A percentile compares a stretch with the other conserved stretches of the same genome.
These are phyloP conservation scores for Ustilago curta DNA, from an alignment of 1,284 basidiomycete genomes.

Conservation along the genomic window DNA sequence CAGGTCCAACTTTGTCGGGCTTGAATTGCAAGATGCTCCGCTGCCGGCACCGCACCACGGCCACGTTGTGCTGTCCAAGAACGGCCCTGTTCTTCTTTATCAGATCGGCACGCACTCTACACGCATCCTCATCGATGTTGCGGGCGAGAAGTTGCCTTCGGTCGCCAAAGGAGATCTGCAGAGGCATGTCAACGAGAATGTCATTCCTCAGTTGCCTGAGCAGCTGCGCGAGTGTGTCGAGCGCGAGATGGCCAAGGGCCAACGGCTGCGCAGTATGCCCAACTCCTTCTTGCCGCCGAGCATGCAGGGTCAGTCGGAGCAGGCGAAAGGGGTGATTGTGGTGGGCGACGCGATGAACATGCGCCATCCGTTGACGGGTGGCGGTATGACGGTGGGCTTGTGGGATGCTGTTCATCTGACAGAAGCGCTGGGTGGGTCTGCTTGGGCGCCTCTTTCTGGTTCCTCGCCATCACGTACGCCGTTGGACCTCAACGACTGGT, in stretches of 20 bases:
- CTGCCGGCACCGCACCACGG: slow-evolving; percentile 87
- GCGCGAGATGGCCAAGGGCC: slow-evolving; percentile 54
- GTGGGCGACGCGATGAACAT: slow-evolving; percentile 99
- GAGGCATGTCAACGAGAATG: slow-evolving; percentile 53
- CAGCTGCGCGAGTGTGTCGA: slow-evolving; percentile 57
- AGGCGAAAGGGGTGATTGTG: slow-evolving; percentile 81
- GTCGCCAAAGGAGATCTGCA: slow-evolving; percentile 75
- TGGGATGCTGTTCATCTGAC: slow-evolving; percentile 67
- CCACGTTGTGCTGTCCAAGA: slow-evolving; percentile 80
- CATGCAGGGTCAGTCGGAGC: slow-evolving; percentile 77
- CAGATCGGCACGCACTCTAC: slow-evolving; percentile 82
- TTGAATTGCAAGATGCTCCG: slow-evolving; percentile 79
- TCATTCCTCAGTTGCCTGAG: slow-evolving; percentile 63
- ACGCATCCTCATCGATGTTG: slow-evolving; percentile 92
- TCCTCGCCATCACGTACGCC: slow-evolving; percentile 15
- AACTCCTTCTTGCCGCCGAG: slow-evolving; percentile 91
- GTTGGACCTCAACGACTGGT: slow-evolving; percentile 58
- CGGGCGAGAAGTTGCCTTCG: slow-evolving; percentile 80
- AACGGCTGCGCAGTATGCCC: slow-evolving; percentile 81
- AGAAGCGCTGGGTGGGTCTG: slow-evolving; percentile 55
- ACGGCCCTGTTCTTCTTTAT: slow-evolving; percentile 87
- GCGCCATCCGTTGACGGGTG: slow-evolving; percentile 97
- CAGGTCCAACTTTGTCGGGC: slow-evolving; percentile 84
- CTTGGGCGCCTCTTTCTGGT: slow-evolving; percentile 54
- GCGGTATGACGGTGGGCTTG: slow-evolving; percentile 69